These are phyloP conservation scores for Boletus huronensis DNA, from an alignment of 768 basidiomycete genomes.

Conservation along the genomic window DNA sequence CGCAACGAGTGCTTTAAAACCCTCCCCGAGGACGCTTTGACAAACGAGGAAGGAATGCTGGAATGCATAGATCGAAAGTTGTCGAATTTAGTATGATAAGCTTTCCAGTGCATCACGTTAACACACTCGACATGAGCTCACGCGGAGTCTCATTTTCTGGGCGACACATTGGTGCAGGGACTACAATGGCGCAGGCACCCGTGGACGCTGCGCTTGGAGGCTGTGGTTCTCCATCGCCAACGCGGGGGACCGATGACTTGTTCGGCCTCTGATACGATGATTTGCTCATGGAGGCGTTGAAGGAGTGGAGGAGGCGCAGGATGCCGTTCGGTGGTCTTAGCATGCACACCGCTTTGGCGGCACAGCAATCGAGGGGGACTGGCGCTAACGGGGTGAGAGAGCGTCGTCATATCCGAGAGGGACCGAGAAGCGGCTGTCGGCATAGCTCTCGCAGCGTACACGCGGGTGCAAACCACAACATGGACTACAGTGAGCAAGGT, in stretches of 20 bases:
- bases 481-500: background rate
- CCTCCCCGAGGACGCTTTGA: constrained; percentile 18
- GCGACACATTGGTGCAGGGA: background rate
- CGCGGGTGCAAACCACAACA: background rate
- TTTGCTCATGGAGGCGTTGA: constrained; percentile 1
- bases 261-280: background rate
- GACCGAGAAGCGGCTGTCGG: background rate
- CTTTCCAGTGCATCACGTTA: constrained; percentile 31
- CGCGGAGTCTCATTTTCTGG: constrained; percentile 11
- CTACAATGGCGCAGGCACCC: constrained; percentile 9
- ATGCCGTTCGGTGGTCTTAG: constrained; percentile 16
- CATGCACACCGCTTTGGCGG: constrained; percentile 20
- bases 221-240: constrained; percentile 24
- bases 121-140: background rate
- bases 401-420: background rate
- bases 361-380: constrained; percentile 18
- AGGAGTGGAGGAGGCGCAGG: constrained; percentile 13
- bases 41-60: constrained; percentile 16
- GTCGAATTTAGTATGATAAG: constrained; percentile 17
- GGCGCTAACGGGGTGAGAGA: background rate
- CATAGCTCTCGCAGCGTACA: constrained; percentile 3
- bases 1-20: constrained; percentile 21
- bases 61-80: constrained; percentile 16
- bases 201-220: constrained; percentile 7
- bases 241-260: constrained; percentile 1